phyloP scores from a whole-genome alignment of 164 flowering plant genomes.

The Vitis cinerea region DNA sequence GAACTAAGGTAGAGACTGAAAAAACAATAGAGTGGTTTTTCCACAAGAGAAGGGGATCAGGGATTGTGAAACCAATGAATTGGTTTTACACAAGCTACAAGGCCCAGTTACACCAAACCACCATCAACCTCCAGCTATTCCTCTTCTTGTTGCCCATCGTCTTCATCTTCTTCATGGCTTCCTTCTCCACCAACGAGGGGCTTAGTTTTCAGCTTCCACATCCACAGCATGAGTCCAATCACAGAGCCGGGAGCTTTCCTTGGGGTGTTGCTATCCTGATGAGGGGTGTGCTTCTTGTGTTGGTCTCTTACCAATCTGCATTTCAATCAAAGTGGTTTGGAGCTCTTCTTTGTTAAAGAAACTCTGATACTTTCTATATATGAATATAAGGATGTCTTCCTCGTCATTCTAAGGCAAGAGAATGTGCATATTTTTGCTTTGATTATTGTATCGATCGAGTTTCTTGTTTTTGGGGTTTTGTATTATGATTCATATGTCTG shows the following conservation, averaged over 20 bases:
- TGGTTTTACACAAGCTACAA: constrained; percentile 29
- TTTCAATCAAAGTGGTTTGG: constrained; percentile 60
- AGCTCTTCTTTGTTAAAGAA: constrained; percentile 12
- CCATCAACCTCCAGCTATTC: constrained; percentile 37
- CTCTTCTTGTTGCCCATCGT: constrained; percentile 44
- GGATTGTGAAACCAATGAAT: neutral
- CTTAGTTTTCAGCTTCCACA: constrained; percentile 14
- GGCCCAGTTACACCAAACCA: constrained; percentile 28
- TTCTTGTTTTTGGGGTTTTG: too few relatives aligned
- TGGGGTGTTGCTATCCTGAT: constrained; percentile 60
- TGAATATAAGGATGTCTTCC: too few relatives aligned
- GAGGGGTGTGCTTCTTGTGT: constrained; percentile 38
- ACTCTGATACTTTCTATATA: too few relatives aligned
- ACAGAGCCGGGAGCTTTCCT: constrained; percentile 38
- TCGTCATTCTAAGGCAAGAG: too few relatives aligned
- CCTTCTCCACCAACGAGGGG: constrained; percentile 16
- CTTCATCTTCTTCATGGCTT: constrained; percentile 33
- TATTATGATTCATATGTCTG: too few relatives aligned
- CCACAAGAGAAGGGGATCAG: constrained; percentile 48
- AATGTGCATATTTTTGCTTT: too few relatives aligned
- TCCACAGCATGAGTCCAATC: constrained; percentile 7
- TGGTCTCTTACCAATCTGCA: constrained; percentile 64
- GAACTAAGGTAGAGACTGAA: neutral
- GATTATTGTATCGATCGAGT: too few relatives aligned
- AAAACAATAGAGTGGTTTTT: constrained; percentile 44